phyloP scores from a whole-genome alignment of 2,329 filamentous ascomycete genomes.

The Paradendryphiella salina region DNA sequence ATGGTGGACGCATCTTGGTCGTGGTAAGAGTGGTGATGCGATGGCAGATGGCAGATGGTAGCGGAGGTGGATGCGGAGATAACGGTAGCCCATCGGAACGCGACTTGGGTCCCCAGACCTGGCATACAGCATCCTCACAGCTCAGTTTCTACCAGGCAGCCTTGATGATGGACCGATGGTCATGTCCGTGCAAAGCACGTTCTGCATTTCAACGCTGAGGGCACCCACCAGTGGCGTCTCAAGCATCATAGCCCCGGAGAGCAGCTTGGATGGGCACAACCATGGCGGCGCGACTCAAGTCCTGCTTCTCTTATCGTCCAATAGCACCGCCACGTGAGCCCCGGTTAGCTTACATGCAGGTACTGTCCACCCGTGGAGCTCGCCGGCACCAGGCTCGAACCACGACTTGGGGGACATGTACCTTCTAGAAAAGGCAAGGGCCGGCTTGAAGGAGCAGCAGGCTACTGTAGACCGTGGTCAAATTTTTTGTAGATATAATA shows the following conservation, averaged over 20 bases:
- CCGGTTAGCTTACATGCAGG: slow-evolving; percentile 34
- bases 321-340: slow-evolving; percentile 38
- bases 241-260: slow-evolving; percentile 21
- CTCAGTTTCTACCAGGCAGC: too few species aligned
- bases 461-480: background rate
- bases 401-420: slow-evolving; percentile 14
- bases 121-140: too few species aligned
- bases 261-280: slow-evolving; percentile 16
- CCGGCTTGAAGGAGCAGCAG: slow-evolving; percentile 9
- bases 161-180: too few species aligned
- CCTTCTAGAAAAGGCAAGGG: slow-evolving; percentile 43
- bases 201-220: too few species aligned
- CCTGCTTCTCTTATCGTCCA: slow-evolving; percentile 34
- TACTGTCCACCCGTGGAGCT: slow-evolving; percentile 27
- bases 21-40: slow-evolving; percentile 13
- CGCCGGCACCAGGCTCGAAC: slow-evolving; percentile 20
- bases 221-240: background rate
- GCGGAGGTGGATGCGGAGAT: slow-evolving; percentile 15
- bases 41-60: slow-evolving; percentile 13
- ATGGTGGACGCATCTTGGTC: slow-evolving; percentile 15
- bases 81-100: slow-evolving; percentile 15
- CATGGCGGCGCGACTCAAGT: slow-evolving; percentile 21
- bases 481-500: slow-evolving; percentile 14
- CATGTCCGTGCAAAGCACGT: too few species aligned
- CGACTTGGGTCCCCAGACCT: slow-evolving; percentile 1